A percentile compares a stretch with the other conserved stretches of the same genome.
Evolutionary conservation across 306 rosid genomes (phyloP).

Genomic region (Malus fusca): DNA sequence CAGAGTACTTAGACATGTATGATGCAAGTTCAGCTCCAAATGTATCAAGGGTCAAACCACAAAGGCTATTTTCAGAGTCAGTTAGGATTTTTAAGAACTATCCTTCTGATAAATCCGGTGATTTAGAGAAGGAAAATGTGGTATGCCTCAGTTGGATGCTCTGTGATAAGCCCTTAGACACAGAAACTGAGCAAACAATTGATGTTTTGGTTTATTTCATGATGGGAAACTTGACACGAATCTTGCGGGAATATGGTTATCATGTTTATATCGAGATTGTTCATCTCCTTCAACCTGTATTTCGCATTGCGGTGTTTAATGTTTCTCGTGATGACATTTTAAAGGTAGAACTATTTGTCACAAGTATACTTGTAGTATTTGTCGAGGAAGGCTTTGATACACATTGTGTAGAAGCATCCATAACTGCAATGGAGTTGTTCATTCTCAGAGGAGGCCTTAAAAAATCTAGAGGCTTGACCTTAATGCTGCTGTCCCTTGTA

Average conservation of each 20-base stretch:
- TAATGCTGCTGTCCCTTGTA: constrained; percentile 95
- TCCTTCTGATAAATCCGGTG: constrained; percentile 80
- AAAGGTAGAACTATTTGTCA: constrained; percentile 71
- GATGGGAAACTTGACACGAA: constrained; percentile 88
- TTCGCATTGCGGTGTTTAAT: constrained; percentile 68
- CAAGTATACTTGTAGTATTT: constrained; percentile 53
- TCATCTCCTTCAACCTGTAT: constrained; percentile 94
- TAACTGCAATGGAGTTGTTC: constrained; percentile 88
- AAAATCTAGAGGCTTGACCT: constrained; percentile 88
- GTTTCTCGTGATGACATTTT: constrained; percentile 65
- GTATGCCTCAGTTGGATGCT: constrained; percentile 91
- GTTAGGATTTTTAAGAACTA: constrained; percentile 75
- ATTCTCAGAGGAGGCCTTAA: constrained; percentile 92
- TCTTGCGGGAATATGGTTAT: constrained; percentile 24
- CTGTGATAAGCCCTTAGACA: constrained; percentile 80
- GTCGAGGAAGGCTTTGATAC: constrained; percentile 82
- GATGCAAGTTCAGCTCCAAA: constrained; percentile 65
- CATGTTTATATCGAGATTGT: constrained; percentile 53
- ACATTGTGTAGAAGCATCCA: constrained; percentile 91
- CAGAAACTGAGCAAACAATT: constrained; percentile 68
- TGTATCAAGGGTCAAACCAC: constrained; percentile 67
- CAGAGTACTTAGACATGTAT: constrained; percentile 83
- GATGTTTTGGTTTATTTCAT: constrained; percentile 89
- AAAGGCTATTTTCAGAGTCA: constrained; percentile 72
- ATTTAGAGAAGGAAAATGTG: constrained; percentile 85